phyloP scores from a whole-genome alignment of 306 rosid genomes.

The Boehmeria nivea region DNA sequence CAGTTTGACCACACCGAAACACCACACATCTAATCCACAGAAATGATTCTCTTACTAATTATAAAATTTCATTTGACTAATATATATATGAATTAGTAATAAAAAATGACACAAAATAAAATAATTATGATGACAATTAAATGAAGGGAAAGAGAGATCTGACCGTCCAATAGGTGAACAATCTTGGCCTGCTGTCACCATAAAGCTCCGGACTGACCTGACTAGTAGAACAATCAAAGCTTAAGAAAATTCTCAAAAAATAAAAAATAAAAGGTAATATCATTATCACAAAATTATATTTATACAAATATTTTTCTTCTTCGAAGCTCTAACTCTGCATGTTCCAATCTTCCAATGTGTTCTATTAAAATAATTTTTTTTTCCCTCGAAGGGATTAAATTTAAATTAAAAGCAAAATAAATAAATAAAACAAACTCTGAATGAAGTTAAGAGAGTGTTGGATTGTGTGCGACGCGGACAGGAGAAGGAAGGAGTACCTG shows the following conservation, averaged over 20 bases:
- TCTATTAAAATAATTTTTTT: too few species aligned
- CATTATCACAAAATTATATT: too few species aligned
- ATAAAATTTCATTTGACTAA: slow-evolving; percentile 1
- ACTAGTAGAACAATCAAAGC: slow-evolving; percentile 85
- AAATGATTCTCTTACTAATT: background rate
- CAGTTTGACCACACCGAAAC: background rate
- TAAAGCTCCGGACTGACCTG: slow-evolving; percentile 99
- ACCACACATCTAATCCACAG: background rate
- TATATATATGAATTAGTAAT: background rate
- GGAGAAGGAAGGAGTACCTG: slow-evolving; percentile 62
- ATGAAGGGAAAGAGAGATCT: slow-evolving; percentile 30
- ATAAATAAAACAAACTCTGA: too few species aligned
- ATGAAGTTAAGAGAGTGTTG: background rate
- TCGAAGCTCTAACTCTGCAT: background rate
- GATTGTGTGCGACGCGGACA: slow-evolving; percentile 12
- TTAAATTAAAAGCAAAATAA: too few species aligned
- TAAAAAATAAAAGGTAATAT: background rate
- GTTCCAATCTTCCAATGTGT: background rate
- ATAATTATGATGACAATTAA: background rate
- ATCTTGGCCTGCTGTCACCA: slow-evolving; percentile 95
- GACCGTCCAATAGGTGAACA: slow-evolving; percentile 98
- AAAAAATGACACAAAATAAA: background rate
- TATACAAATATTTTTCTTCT: background rate
- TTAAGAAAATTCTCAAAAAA: slow-evolving; percentile 31
- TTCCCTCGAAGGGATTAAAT: background rate